These are phyloP conservation scores for Chaetomiaceae sp. DNA, from an alignment of 2,329 filamentous ascomycete species.

Conservation along the genomic window DNA sequence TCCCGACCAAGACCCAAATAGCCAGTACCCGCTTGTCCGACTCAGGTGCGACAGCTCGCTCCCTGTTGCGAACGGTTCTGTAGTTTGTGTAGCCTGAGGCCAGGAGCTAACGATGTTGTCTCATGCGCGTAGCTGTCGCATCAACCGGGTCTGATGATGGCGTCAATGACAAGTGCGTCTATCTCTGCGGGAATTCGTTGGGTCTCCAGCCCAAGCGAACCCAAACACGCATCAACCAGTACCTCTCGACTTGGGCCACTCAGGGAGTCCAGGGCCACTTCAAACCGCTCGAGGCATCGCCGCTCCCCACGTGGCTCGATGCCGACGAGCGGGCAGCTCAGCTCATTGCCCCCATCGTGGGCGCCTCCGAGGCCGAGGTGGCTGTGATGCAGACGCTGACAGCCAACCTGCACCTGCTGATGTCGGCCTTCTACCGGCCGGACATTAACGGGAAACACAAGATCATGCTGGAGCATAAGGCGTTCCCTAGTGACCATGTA, in stretches of 20 bases:
- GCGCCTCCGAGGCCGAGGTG: slow-evolving; percentile 63
- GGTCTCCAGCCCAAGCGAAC: slow-evolving; percentile 68
- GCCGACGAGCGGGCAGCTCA: slow-evolving; percentile 63
- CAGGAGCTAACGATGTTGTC: slow-evolving; percentile 7
- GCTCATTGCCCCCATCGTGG: slow-evolving; percentile 66
- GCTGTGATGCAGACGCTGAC: slow-evolving; percentile 78
- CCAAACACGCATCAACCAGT: slow-evolving; percentile 59
- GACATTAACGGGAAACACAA: slow-evolving; percentile 56
- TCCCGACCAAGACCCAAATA: slow-evolving; percentile 27
- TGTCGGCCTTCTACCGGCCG: slow-evolving; percentile 74
- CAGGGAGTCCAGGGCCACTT: slow-evolving; percentile 77
- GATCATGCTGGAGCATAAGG: slow-evolving; percentile 74
- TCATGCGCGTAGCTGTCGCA: slow-evolving; percentile 3
- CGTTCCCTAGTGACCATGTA: slow-evolving; percentile 78
- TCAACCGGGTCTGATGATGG: slow-evolving; percentile 7
- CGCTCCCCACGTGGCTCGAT: slow-evolving; percentile 60
- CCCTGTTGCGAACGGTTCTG: neutral
- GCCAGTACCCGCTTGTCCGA: slow-evolving; percentile 24
- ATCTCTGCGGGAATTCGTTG: slow-evolving; percentile 75
- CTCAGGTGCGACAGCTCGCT: slow-evolving; percentile 18
- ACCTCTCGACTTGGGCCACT: slow-evolving; percentile 69
- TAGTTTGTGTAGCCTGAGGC: neutral
- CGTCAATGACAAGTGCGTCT: slow-evolving; percentile 43
- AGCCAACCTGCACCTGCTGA: slow-evolving; percentile 69
- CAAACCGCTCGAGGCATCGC: slow-evolving; percentile 58